Conservation (phyloP, 495 filamentous ascomycete genomes). For the Aspergillus egyptiacus region DNA sequence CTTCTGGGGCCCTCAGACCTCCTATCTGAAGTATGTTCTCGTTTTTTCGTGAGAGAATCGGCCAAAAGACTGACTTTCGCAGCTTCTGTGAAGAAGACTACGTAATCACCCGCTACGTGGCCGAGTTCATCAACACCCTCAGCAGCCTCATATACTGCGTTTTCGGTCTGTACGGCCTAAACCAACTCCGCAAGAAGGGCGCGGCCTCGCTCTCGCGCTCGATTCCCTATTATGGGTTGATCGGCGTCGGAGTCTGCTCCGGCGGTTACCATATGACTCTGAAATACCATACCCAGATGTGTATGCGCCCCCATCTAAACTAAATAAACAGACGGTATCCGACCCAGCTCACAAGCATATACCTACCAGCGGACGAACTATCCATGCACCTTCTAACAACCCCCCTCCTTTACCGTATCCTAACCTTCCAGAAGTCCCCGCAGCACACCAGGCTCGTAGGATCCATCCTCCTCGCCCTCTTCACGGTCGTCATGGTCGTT, state of each 20-base stretch:
- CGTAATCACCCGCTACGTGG: slow-evolving; percentile 27
- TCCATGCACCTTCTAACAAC: slow-evolving; percentile 35
- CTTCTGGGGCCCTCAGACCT: slow-evolving; percentile 29
- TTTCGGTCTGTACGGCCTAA: slow-evolving; percentile 25
- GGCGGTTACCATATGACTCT: slow-evolving; percentile 30
- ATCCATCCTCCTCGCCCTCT: slow-evolving; percentile 13
- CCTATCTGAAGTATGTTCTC: slow-evolving; percentile 31
- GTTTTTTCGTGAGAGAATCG: too few relatives aligned
- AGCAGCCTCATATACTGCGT: slow-evolving; percentile 26
- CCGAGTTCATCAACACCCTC: slow-evolving; percentile 33
- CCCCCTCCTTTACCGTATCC: slow-evolving; percentile 26
- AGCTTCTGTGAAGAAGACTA: slow-evolving; percentile 37
- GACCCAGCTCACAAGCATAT: neutral
- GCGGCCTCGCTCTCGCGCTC: slow-evolving; percentile 16
- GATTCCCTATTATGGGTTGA: slow-evolving; percentile 27
- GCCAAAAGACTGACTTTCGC: too few relatives aligned
- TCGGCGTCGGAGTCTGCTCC: slow-evolving; percentile 30
- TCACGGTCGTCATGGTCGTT: slow-evolving; percentile 26
- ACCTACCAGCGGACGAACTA: slow-evolving; percentile 25
- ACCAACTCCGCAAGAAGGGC: slow-evolving; percentile 15
- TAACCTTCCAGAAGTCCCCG: slow-evolving; percentile 22
- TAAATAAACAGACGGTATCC: too few relatives aligned
- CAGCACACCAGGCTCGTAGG: slow-evolving; percentile 15
- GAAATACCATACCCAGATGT: slow-evolving; percentile 35
- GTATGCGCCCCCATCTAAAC: slow-evolving; percentile 16